Base-by-base conservation (phyloP, 768 basidiomycete species). In the Kwoniella botswanensis region DNA sequence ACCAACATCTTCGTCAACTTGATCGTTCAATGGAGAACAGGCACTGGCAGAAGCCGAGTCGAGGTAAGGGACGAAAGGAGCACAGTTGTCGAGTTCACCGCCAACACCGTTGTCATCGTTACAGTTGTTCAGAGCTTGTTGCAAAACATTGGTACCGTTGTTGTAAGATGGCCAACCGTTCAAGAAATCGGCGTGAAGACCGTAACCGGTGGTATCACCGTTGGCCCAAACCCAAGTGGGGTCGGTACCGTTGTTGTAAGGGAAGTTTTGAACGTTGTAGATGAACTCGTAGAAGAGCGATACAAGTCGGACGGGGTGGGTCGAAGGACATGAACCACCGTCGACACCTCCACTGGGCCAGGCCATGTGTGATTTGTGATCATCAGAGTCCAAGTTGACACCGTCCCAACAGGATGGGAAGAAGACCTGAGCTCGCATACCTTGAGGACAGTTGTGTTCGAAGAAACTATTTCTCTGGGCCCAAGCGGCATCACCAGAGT, bases 361-460 rank as follows among this genome's bases (percentile, higher is more conserved):
- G 0, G 84, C 81, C 78, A 86, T 83, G 74, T 86, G 85, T 0
- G 79, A 81, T 59, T 68, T 68, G 72, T 85, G 84, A 35, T 82
- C 74, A 41, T 80, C 62, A 26, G 80, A 84, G 64, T 83, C 81
- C 21, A 84, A 79, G 70, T 83, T 75, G 46, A 77, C 74, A 52
- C 85, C 85, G 66, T 85, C 78, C 84, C 84, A 84, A 74, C 82
- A 85, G 1, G 72, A 71, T n/a, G 82, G 81, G 78, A 85, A 85
- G 72, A 83, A 80, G 71, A 85, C 80, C 73, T 85, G 84, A 43
- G 81, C 80, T 54, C 84, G 63, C 76, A 85, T 80, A 46, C 82
- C 82, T 22, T 78, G 65, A 2, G 83, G 80, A 75, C 85, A 85
- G 67, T 81, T 80, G 67, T 83, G 82, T 21, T 76, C 60, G 80